Conservation (phyloP, 192 early-diverging fungal genomes). For the Backusella sp. region DNA sequence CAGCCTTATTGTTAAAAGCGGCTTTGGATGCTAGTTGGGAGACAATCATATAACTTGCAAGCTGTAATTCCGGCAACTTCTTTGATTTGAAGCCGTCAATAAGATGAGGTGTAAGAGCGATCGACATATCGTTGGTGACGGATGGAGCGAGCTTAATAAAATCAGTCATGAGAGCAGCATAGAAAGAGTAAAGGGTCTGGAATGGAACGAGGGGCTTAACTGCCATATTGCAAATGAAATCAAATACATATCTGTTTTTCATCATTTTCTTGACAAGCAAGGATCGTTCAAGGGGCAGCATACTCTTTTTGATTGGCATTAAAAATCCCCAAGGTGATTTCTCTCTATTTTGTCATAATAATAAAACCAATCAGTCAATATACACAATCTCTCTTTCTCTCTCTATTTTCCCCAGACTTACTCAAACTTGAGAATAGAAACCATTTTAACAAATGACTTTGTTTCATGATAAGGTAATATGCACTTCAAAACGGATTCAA, state of each 20-base stretch:
- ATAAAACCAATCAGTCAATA: not conserved
- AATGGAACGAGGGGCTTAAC: slow-evolving; percentile 34
- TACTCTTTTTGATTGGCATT: slow-evolving; percentile 48
- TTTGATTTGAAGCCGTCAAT: slow-evolving; percentile 47
- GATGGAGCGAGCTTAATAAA: slow-evolving; percentile 40
- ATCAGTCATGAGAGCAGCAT: slow-evolving; percentile 58
- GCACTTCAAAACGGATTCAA: slow-evolving; percentile 70
- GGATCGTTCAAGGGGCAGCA: slow-evolving; percentile 63
- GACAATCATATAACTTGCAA: slow-evolving; percentile 66
- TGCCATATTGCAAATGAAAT: slow-evolving; percentile 75
- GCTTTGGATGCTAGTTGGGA: slow-evolving; percentile 57
- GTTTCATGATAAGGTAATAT: slow-evolving; percentile 96
- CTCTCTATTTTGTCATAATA: slow-evolving; percentile 27
- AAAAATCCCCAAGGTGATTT: slow-evolving; percentile 60
- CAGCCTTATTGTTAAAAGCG: slow-evolving; percentile 43
- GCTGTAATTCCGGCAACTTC: slow-evolving; percentile 44
- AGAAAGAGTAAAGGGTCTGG: slow-evolving; percentile 66
- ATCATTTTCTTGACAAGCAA: slow-evolving; percentile 68
- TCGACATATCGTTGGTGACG: slow-evolving; percentile 42
- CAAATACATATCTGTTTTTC: slow-evolving; percentile 68
- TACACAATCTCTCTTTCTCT: not conserved
- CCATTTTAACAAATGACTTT: slow-evolving; percentile 80
- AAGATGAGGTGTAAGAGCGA: slow-evolving; percentile 59
- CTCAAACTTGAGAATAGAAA: slow-evolving; percentile 68
- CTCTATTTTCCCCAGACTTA: slow-evolving; percentile 24